Base-by-base conservation (phyloP, 2,329 filamentous ascomycete species). In the Fusarium sp. region DNA sequence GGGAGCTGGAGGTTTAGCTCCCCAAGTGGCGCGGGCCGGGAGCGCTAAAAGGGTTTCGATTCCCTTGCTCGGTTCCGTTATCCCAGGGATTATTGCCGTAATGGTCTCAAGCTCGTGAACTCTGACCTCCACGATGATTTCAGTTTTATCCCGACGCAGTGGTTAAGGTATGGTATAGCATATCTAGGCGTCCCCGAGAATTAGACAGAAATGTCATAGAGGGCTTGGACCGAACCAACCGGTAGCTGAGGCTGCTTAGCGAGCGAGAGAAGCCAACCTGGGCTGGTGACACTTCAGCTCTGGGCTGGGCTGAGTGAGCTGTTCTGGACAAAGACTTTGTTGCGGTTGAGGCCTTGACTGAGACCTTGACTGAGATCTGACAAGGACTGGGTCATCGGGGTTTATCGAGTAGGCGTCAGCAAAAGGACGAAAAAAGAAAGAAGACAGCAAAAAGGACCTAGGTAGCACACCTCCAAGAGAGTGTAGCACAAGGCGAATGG, bases 21-120 rank as follows among this genome's bases (percentile, higher is more conserved):
- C 57, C 42, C 57, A 53, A 73, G 66, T 72, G 70, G 70, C 70
- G 70, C 66, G 65, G 70, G 25, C 56, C 70, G 70, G 61, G 70
- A 71, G 70, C 70, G 70, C 70, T 72, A 72, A 73, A 68, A 57
- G 50, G 57, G 57, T 44, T 68, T 68, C 65, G 50, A 64, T 64
- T 62, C 49, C 44, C 65, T 57, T 56, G 59, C 64, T 57, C 41
- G 49, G 65, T 25, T 41, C 64, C 18, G 44, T 59, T 29, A 59
- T 57, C 42, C 27, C 27, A 65, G 33, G 44, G 49, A 42, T 67
- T 68, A 68, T 67, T 62, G 31, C 63, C 64, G 64, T 55, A 66
- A 60, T 52, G 41, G 33, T 52, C 39, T 39, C 41, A 17, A 50
- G 55, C 20, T 35, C 33, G 27, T 57, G 35, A 66, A 61, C 64